Evolutionary conservation across 352 stramenopile species (phyloP), one percentile per base, ranked within the genome.

Genomic region (Pythium apleroticum): DNA sequence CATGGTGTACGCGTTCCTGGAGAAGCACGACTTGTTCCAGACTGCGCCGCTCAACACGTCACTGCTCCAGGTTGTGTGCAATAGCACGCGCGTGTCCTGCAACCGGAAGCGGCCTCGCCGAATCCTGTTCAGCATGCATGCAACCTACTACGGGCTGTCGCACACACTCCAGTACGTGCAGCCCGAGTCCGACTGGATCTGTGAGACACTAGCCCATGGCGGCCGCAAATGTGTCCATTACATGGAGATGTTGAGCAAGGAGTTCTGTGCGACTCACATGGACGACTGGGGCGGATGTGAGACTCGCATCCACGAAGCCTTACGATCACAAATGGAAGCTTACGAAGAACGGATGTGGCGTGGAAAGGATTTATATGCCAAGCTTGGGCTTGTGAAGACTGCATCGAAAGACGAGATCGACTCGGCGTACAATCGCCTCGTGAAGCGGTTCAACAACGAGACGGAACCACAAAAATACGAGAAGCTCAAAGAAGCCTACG

Each of bases 401-500:
- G 86, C 86, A 19, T 78, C 70, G 12, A 75, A 72, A 10, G 83
- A 90, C 35, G 80, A 94, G 60, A 94, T 94, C 53, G 83, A 94
- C 60, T 72, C 77, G 14, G 83, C 85, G 1, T 94, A 94, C 73
- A 91, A 94, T 63, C 80, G 69, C 0, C 76, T 91, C 31, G 83
- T 94, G 19, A 91, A 91, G 69, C 80, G 86, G 17, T 94, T 89
- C 66, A 94, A 94, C 69, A 94, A 94, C 56, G 84, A 88, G 60
- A 93, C 86, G 1, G 83, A 94, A 58, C 81, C 86, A 28, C 74
- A 88, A 53, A 94, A 94, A 60, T 94, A 93, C 59, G 86, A 90
- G 37, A 94, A 93, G 50, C 77, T 94, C 17, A 74, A 79, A 20
- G 84, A 91, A 43, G 86, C 86, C 14, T 94, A 94, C 75, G 73